These are phyloP conservation scores for Tolypocladium nubicola DNA, from an alignment of 2,329 filamentous ascomycete genomes.

Conservation along the genomic window DNA sequence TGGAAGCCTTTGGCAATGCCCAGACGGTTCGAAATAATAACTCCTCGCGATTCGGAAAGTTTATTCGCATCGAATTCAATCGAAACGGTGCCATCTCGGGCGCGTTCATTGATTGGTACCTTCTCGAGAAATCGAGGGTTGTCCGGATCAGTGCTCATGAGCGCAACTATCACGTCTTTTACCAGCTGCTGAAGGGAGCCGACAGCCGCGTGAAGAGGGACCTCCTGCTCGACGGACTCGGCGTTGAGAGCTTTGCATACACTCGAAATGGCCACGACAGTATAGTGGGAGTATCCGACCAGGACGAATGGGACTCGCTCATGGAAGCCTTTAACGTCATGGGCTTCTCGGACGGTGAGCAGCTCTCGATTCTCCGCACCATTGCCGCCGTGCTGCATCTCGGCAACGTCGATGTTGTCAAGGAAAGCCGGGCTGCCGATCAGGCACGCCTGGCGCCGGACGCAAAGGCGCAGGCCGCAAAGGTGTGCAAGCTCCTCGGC, in stretches of 20 bases:
- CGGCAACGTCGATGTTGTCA: constrained; percentile 81
- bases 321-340: constrained; percentile 92
- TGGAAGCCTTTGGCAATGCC: constrained; percentile 96
- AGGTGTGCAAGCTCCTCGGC: constrained; percentile 74
- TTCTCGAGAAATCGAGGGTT: constrained; percentile 95
- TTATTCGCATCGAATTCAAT: constrained; percentile 94
- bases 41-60: constrained; percentile 96
- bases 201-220: constrained; percentile 62
- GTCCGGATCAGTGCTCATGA: constrained; percentile 80
- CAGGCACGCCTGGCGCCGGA: constrained; percentile 76
- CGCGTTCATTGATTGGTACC: constrained; percentile 97
- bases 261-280: constrained; percentile 85
- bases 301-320: constrained; percentile 78
- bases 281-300: constrained; percentile 82
- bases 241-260: constrained; percentile 83
- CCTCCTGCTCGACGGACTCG: constrained; percentile 63
- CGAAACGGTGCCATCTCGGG: constrained; percentile 82
- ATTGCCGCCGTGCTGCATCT: constrained; percentile 87
- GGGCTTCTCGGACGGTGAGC: constrained; percentile 81
- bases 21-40: constrained; percentile 98
- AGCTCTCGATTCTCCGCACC: constrained; percentile 71
- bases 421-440: constrained; percentile 83
- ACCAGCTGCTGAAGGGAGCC: constrained; percentile 84
- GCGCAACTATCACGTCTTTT: constrained; percentile 95
- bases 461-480: constrained; percentile 62